A percentile compares a stretch with the other conserved stretches of the same genome.
Evolutionary conservation across 2,329 filamentous ascomycete species (phyloP).

Genomic region (Clarireedia paspali): DNA sequence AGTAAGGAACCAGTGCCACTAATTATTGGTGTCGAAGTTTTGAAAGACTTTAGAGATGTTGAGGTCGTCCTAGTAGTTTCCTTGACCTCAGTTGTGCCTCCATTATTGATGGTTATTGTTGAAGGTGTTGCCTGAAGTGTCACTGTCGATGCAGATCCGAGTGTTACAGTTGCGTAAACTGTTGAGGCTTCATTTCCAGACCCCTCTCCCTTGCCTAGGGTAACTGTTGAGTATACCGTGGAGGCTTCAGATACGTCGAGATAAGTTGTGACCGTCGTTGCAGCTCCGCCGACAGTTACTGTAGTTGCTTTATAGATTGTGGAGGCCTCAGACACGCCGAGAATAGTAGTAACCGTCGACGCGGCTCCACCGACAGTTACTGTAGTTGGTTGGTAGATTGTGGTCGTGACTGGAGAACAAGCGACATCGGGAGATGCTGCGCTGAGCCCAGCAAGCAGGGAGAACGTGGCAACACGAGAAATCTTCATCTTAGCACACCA

Average conservation of each 20-base stretch:
- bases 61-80: background rate
- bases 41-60: background rate
- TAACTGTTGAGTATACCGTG: background rate
- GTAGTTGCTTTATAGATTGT: too few relatives aligned
- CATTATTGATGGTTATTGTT: background rate
- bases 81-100: background rate
- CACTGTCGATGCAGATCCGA: background rate
- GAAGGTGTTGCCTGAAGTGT: background rate
- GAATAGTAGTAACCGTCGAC: background rate
- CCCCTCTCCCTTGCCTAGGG: background rate
- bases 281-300: too few relatives aligned
- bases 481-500: background rate
- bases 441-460: background rate
- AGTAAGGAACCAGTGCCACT: background rate
- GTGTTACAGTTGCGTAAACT: constrained; percentile 1
- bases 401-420: constrained; percentile 4
- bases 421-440: background rate
- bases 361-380: background rate
- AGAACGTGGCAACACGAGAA: background rate
- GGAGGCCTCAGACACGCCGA: too few relatives aligned
- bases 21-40: background rate
- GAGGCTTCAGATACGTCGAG: too few relatives aligned
- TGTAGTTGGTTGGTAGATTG: constrained; percentile 3
- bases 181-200: background rate
- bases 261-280: too few relatives aligned